Conservation (phyloP, 139 green algal genomes). For the Chloropicon primus region DNA sequence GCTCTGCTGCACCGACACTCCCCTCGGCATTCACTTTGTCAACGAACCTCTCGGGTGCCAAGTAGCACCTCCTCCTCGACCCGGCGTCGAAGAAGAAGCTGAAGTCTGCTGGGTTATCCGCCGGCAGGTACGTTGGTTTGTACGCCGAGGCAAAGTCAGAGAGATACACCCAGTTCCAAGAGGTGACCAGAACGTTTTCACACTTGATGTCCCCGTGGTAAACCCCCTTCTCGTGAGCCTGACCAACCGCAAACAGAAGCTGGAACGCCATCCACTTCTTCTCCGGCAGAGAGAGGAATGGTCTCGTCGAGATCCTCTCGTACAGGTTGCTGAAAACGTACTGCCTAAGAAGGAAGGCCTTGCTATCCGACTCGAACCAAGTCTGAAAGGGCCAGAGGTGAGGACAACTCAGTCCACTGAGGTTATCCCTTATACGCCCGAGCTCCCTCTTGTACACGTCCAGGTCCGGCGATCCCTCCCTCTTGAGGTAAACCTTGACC, state of each 20-base stretch:
- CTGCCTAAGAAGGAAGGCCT: slow-evolving; percentile 68
- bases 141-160: slow-evolving; percentile 76
- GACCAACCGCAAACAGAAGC: slow-evolving; percentile 7
- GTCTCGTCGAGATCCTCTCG: slow-evolving; percentile 73
- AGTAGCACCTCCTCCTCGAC: slow-evolving; percentile 71
- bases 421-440: background rate
- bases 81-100: slow-evolving; percentile 95
- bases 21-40: background rate
- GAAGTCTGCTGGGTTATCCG: slow-evolving; percentile 92
- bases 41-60: slow-evolving; percentile 64
- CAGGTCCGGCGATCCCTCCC: slow-evolving; percentile 30
- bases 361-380: slow-evolving; percentile 50
- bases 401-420: background rate
- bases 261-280: slow-evolving; percentile 92
- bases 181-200: slow-evolving; percentile 86
- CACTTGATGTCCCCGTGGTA: slow-evolving; percentile 91
- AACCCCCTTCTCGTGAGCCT: slow-evolving; percentile 49
- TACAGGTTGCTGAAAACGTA: slow-evolving; percentile 72
- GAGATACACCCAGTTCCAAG: slow-evolving; percentile 82
- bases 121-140: slow-evolving; percentile 78
- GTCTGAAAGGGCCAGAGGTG: slow-evolving; percentile 62
- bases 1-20: background rate
- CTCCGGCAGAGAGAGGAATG: slow-evolving; percentile 78
- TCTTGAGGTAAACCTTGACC: slow-evolving; percentile 84
- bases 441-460: background rate